Conservation (phyloP, 2,329 filamentous ascomycete species). For the Ophiognomonia clavigignenti-juglandacearum region DNA sequence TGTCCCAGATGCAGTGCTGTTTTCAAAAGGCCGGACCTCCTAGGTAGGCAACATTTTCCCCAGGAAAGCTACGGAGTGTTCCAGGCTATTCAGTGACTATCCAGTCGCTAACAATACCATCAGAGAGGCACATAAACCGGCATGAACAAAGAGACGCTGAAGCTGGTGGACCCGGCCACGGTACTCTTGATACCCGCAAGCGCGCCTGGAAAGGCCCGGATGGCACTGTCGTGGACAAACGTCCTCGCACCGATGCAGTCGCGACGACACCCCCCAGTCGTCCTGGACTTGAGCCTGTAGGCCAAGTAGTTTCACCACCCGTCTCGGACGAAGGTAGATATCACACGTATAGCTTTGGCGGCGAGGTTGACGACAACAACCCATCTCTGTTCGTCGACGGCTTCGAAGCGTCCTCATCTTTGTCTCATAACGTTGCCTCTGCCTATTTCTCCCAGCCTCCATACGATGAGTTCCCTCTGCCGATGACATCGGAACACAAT, state of each 20-base stretch:
- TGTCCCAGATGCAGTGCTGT: slow-evolving; percentile 56
- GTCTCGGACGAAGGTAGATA: slow-evolving; percentile 17
- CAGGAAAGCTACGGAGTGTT: no score
- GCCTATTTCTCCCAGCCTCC: neutral
- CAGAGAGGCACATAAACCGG: slow-evolving; percentile 54
- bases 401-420: neutral
- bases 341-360: slow-evolving; percentile 6
- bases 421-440: neutral
- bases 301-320: slow-evolving; percentile 12
- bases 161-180: slow-evolving; percentile 46
- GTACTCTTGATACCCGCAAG: slow-evolving; percentile 49
- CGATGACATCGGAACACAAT: neutral
- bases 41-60: slow-evolving; percentile 35
- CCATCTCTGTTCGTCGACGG: neutral
- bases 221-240: slow-evolving; percentile 45
- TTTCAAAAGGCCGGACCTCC: slow-evolving; percentile 55
- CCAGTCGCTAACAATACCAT: slow-evolving; percentile 17
- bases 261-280: slow-evolving; percentile 1
- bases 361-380: slow-evolving; percentile 22
- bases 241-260: slow-evolving; percentile 20
- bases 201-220: slow-evolving; percentile 50
- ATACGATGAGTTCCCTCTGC: neutral
- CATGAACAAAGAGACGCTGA: slow-evolving; percentile 50
- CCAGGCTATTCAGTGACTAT: no score
- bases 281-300: slow-evolving; percentile 1